Base-by-base conservation (phyloP, 371 early-diverging fungal genomes). In the Dichotomocladium elegans region DNA sequence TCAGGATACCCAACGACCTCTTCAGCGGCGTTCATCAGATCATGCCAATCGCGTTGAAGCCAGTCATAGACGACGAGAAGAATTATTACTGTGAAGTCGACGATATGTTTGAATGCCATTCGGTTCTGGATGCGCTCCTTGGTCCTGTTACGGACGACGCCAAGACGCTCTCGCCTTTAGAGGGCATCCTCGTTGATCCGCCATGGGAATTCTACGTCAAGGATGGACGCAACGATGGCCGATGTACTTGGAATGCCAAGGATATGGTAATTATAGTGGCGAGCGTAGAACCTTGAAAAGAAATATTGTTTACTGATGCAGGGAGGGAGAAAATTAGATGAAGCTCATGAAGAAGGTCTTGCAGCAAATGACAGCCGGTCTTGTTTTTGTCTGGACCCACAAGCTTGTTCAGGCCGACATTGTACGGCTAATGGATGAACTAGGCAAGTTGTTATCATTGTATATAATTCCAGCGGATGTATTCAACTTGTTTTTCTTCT, bases 311-410 rank as follows among this genome's bases (percentile, higher is more conserved):
- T n/a, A n/a, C n/a, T n/a, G n/a, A n/a, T n/a, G n/a, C n/a, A n/a
- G n/a, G n/a, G n/a, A n/a, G n/a, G n/a, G n/a, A n/a, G n/a, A n/a
- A n/a, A n/a, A n/a, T 27, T 63, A 81, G 70, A 60, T 58, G 42
- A 47, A 48, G 2, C 54, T 85, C 14, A 66, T 85, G 60, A 72
- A 68, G 7, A 71, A 74, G 44, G 68, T 80, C 3, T 41, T 77
- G 10, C 54, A 63, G 3, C 51, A 72, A 41, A 71, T 82, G 74
- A 64, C 81, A 37, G 76, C 71, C 5, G 83, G 86, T 1, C 70
- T 85, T 37, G 66, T 83, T 9, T 81, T 83, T 48, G 58, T 85
- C 9, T 85, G 86, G 86, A 75, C 76, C 14, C 83, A 82, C 51
- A 85, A 85, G 49, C 57, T 76, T 0, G 66, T 82, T 41, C 74